Evolutionary conservation across 1,284 basidiomycete species (phyloP), one percentile per base, ranked within the genome.

Genomic region (Moesziomyces sp.): DNA sequence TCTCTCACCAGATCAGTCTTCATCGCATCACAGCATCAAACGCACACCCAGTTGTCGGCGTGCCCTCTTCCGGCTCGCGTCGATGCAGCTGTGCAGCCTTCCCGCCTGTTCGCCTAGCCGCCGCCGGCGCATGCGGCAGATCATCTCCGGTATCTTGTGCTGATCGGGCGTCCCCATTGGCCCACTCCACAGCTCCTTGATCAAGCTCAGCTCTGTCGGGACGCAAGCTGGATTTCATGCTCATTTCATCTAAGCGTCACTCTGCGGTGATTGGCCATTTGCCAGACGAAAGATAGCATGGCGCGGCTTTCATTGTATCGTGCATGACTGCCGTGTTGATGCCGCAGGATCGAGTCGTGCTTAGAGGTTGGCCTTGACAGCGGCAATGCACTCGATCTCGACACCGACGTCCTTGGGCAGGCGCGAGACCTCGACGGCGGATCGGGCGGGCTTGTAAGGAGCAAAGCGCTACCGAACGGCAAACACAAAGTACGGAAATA

Each of bases 361-460:
- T 63, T 33, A 69, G 42, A 69, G 66, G 52, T 62, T 69, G 49
- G 67, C 56, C 70, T 78, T 79, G 64, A 82, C 80, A 18, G 80
- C 78, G 24, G 91, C 92, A 83, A 96, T 92, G 78, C 90, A 91
- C 86, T 98, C 95, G 71, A 98, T 89, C 87, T 99, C 96, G 56
- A 97, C 91, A 40, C 95, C 87, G 14, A 91, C 92, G 77, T 91
- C 90, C 83, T 89, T 89, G 35, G 92, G 92, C 42, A 93, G 87
- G 43, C 90, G 87, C 16, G 91, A 88, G 24, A 91, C 93, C 65
- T 85, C 87, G 50, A 83, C 80, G 18, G 92, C 91, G 21, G 93
- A 94, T 67, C 96, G 88, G 1, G 96, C 93, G 51, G 96, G 96
- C 86, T 93, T 94, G 87, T 94, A 77, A 14, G 80, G 81, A 11